Evolutionary conservation across 2,329 filamentous ascomycete species (phyloP), one percentile per base, ranked within the genome.

Genomic region (Beauveria australis): DNA sequence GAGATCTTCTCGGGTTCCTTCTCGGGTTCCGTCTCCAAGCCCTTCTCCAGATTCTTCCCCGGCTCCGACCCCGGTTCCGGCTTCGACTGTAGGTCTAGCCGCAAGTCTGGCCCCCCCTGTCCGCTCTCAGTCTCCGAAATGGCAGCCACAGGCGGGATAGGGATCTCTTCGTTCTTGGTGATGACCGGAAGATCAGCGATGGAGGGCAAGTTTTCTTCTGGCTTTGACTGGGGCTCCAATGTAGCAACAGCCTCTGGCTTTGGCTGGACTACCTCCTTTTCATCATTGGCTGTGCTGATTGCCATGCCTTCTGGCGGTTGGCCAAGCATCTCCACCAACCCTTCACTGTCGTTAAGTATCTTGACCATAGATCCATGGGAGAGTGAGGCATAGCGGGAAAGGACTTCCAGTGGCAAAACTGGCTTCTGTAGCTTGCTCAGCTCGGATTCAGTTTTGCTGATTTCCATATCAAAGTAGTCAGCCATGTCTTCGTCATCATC

Each of bases 401-500:
- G 72, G 1, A 79, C 75, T 48, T 76, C 72, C 18, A 49, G 76
- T 68, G 62, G 79, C 61, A 63, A 69, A 63, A 61, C 77, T 66
- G 62, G 74, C 66, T 61, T 74, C 66, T 79, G 74, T 7, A 84
- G 68, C 54, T 77, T 78, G 61, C 75, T 75, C 33, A 85, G 66
- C 59, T 81, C 76, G 0, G 71, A 71, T 62, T 84, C 78, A 2
- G 78, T 76, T 66, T 83, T 80, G 47, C 74, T 69, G 43, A 85
- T 83, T 64, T 83, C 74, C 58, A 74, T 73, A 57, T 79, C 76
- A 58, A 85, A 83, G 62, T 81, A 81, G 56, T 82, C 80, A 19
- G 78, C 81, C 73, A 85, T 80, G 49, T 82, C 79, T 53, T 84
- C 82, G 61, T 85, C 82, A 48, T 85, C 80, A 55, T 84, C 81